A percentile compares a stretch with the other conserved stretches of the same genome.
Conservation (phyloP, 2,329 filamentous ascomycete species). For the Westerdykella aurantiaca region DNA sequence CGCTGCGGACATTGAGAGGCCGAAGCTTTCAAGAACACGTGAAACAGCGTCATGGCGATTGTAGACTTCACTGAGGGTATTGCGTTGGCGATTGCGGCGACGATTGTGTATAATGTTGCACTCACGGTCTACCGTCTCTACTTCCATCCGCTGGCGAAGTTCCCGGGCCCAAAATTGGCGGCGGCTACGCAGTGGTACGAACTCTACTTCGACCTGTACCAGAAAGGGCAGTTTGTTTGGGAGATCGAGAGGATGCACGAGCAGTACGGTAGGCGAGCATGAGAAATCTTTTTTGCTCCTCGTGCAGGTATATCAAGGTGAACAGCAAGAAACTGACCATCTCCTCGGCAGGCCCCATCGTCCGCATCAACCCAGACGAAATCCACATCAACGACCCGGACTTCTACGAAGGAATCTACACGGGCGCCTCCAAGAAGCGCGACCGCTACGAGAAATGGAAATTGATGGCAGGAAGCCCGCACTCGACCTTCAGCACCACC, state of each 20-base stretch:
- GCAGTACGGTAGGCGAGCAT: slow-evolving; percentile 9
- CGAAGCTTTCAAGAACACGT: too few relatives aligned
- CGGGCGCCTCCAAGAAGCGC: not conserved
- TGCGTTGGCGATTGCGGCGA: not conserved
- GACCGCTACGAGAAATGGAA: not conserved
- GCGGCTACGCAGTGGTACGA: slow-evolving; percentile 2
- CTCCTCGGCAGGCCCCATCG: slow-evolving; percentile 5
- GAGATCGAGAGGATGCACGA: slow-evolving; percentile 11
- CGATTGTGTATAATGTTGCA: not conserved
- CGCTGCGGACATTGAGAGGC: too few relatives aligned
- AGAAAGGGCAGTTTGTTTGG: not conserved
- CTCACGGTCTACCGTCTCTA: not conserved
- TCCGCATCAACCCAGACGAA: slow-evolving; percentile 10
- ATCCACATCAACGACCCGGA: slow-evolving; percentile 8
- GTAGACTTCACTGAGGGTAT: too few relatives aligned
- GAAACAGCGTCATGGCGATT: too few relatives aligned
- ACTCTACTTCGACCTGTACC: not conserved
- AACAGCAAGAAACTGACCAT: not conserved
- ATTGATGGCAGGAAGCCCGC: slow-evolving; percentile 15
- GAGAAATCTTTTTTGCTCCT: not conserved
- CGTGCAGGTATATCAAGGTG: not conserved
- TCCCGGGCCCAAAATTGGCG: slow-evolving; percentile 3
- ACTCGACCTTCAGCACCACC: slow-evolving; percentile 13
- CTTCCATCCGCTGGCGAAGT: slow-evolving; percentile 1
- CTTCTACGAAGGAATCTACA: slow-evolving; percentile 12